Percentiles rank a stretch among this genome's conserved stretches.
Evolutionary conservation across 495 filamentous ascomycete species (phyloP).

Genomic region (Podospora australis): DNA sequence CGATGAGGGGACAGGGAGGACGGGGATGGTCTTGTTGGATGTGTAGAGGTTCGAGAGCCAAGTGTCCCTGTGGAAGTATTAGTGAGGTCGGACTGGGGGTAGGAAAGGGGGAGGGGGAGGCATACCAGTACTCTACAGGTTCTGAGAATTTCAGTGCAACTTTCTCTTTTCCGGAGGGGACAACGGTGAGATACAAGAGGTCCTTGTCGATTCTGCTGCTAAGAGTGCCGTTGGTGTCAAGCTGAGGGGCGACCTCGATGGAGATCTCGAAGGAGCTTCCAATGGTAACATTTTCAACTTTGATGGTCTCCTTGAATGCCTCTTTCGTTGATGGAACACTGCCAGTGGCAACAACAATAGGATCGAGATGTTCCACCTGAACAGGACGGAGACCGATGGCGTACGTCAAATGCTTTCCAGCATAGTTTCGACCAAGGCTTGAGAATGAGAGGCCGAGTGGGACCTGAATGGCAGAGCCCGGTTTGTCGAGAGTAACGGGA

Average conservation of each 20-base stretch:
- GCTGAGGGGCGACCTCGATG: background rate
- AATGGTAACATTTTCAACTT: background rate
- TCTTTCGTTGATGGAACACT: background rate
- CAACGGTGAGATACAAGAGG: background rate
- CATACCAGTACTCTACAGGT: background rate
- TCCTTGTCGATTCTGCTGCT: background rate
- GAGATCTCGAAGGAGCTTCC: background rate
- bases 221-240: background rate
- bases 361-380: background rate
- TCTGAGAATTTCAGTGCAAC: conserved; percentile 3
- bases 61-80: background rate
- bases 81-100: background rate
- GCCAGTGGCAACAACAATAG: background rate
- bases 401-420: background rate
- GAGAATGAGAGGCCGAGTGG: background rate
- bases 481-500: background rate
- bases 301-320: background rate
- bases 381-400: background rate
- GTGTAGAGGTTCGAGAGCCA: conserved; percentile 1
- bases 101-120: background rate
- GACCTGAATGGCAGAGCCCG: background rate
- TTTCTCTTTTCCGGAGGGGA: background rate
- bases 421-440: background rate
- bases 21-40: background rate
- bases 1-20: background rate